These are phyloP conservation scores for Pythium apleroticum DNA, from an alignment of 352 stramenopile species.

Conservation along the genomic window DNA sequence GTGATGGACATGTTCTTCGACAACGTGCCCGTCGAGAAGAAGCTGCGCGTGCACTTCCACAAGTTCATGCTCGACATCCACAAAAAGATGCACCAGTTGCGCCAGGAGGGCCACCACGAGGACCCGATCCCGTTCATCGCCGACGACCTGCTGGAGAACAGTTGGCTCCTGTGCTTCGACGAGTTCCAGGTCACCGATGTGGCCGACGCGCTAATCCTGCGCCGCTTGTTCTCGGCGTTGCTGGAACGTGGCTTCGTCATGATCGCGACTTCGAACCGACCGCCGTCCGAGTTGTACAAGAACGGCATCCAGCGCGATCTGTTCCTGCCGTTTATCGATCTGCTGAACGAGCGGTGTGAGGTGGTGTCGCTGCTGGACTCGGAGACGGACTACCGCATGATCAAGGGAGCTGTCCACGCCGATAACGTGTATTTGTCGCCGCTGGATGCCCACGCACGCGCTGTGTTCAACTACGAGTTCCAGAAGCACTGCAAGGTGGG, in stretches of 20 bases:
- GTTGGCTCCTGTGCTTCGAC: slow-evolving; percentile 96
- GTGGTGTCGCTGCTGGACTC: slow-evolving; percentile 78
- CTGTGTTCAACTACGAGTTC: slow-evolving; percentile 74
- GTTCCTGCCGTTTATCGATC: slow-evolving; percentile 96
- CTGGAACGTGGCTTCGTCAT: slow-evolving; percentile 92
- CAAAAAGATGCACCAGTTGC: slow-evolving; percentile 92
- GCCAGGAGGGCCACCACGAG: slow-evolving; percentile 79
- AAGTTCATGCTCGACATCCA: slow-evolving; percentile 98
- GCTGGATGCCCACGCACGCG: slow-evolving; percentile 43
- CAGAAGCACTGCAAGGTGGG: slow-evolving; percentile 45
- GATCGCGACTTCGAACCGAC: slow-evolving; percentile 96
- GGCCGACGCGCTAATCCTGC: slow-evolving; percentile 95
- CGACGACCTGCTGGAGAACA: slow-evolving; percentile 80
- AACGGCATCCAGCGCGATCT: slow-evolving; percentile 95
- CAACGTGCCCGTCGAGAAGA: slow-evolving; percentile 63
- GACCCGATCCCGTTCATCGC: slow-evolving; percentile 87
- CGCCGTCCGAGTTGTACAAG: slow-evolving; percentile 94
- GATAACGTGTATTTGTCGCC: slow-evolving; percentile 76
- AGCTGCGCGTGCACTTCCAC: slow-evolving; percentile 96
- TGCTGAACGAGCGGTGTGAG: slow-evolving; percentile 88
- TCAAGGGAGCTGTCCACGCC: slow-evolving; percentile 59
- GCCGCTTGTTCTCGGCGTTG: slow-evolving; percentile 91
- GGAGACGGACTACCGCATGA: slow-evolving; percentile 78
- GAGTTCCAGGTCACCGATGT: slow-evolving; percentile 99
- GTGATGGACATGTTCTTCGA: slow-evolving; percentile 98